Base-by-base conservation (phyloP, 768 basidiomycete genomes). In the Mycena latifolia region DNA sequence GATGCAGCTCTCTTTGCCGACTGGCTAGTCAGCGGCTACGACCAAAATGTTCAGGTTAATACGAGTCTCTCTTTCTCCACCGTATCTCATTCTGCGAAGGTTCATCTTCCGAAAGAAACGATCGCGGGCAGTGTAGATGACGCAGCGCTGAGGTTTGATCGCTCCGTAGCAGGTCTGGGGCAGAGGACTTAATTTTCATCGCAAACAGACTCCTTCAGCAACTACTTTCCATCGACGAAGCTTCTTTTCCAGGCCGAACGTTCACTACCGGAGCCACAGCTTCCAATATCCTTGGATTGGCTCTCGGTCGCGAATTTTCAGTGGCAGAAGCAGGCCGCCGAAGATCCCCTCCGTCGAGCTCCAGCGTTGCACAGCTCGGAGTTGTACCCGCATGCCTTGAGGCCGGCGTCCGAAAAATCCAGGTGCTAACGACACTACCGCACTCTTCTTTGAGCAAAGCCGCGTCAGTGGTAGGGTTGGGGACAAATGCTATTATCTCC, bases 401-500 rank as follows among this genome's bases (percentile, higher is more conserved):
- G n/a, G 67, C 67, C 29, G 63, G 59, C 2, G 63, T 69, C 28
- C 29, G 35, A n/a, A 65, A 57, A 22, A 61, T 69, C 11, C 67
- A 69, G 41, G 41, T 69, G 15, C 43, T 65, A 14, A 52, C 67
- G 4, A 61, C 67, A 1, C 20, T 65, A 31, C 58, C 67, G 5
- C 67, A 69, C 45, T 69, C 67, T 9, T 69, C 67, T 15, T 20
- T 69, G 4, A 37, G n/a, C 48, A 69, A 69, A 39, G 67, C 67
- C 2, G 67, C 67, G 7, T 61, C 63, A 5, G 50, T 54, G 1
- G 50, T 61, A 0, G 67, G 67, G 1, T 9, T 69, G 9, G 67
- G 67, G 1, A 28, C 22, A 6, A 41, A 51, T 35, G 15, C 67
- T 1, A 14, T 69, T 5, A 25, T 57, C 18, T 48, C 22, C 3